These are phyloP conservation scores for Nigrospora oryzae DNA, from an alignment of 2,329 filamentous ascomycete genomes.

Conservation along the genomic window DNA sequence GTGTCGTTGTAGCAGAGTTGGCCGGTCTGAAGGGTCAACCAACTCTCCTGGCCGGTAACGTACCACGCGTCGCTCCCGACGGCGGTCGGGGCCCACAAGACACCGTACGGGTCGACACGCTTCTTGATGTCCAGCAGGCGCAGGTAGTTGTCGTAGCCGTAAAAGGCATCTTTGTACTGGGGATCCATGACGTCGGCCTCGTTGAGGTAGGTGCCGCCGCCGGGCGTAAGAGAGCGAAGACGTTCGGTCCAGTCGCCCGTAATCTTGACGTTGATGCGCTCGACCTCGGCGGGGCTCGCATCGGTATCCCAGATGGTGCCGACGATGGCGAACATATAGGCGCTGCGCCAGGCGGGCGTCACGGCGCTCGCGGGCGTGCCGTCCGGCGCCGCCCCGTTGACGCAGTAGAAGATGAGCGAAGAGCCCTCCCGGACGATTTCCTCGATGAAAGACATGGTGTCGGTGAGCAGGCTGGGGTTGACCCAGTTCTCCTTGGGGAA, in stretches of 20 bases:
- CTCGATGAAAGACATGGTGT: conserved; percentile 15
- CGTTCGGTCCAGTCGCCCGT: conserved; percentile 14
- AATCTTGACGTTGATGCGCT: conserved; percentile 13
- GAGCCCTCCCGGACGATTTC: conserved; percentile 20
- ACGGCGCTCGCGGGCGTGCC: conserved; percentile 22
- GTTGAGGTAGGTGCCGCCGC: conserved; percentile 4
- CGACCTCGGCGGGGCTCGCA: conserved; percentile 5
- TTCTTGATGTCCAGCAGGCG: conserved; percentile 4
- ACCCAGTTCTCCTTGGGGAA: conserved; percentile 24
- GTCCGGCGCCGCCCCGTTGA: conserved; percentile 10
- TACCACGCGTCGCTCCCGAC: conserved; percentile 5
- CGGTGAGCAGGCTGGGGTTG: conserved; percentile 17
- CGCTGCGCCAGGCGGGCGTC: conserved; percentile 35
- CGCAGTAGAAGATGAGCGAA: conserved; percentile 17
- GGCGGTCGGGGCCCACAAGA: conserved; percentile 6
- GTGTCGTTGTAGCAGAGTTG: neutral
- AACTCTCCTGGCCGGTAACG: neutral
- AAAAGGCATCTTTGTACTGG: conserved; percentile 3
- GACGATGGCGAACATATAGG: conserved; percentile 21
- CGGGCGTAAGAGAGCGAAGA: conserved; percentile 9
- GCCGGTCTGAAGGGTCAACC: conserved; percentile 1
- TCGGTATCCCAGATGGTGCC: conserved; percentile 5
- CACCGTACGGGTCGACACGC: conserved; percentile 1
- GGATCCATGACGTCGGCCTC: conserved; percentile 6
- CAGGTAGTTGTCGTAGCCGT: conserved; percentile 4